Conservation (phyloP, 1,284 basidiomycete genomes). For the Naganishia cerealis region DNA sequence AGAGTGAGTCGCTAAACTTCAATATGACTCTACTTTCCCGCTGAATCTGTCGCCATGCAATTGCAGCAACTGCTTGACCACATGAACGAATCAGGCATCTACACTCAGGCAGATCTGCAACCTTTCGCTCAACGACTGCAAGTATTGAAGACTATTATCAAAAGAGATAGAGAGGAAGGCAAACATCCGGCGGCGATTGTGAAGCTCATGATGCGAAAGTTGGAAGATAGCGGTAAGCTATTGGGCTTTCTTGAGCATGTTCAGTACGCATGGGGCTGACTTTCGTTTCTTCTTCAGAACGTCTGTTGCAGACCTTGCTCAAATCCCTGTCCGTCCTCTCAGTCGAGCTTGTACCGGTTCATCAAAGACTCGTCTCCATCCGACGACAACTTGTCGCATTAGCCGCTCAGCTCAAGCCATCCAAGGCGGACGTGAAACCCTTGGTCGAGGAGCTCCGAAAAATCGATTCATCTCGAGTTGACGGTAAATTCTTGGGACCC, state of each 20-base stretch:
- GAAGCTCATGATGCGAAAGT: slow-evolving; percentile 83
- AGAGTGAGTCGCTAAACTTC: slow-evolving; percentile 63
- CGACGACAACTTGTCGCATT: slow-evolving; percentile 85
- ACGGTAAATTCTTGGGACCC: slow-evolving; percentile 92
- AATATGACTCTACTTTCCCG: neutral
- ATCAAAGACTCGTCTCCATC: slow-evolving; percentile 82
- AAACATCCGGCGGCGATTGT: slow-evolving; percentile 85
- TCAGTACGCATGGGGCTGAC: neutral
- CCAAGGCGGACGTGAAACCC: slow-evolving; percentile 83
- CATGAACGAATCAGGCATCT: slow-evolving; percentile 89
- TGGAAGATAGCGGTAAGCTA: slow-evolving; percentile 83
- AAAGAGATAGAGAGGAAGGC: slow-evolving; percentile 73
- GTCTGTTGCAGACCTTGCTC: slow-evolving; percentile 70
- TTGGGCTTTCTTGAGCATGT: neutral
- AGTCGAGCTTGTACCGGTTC: slow-evolving; percentile 81
- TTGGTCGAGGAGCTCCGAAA: slow-evolving; percentile 89
- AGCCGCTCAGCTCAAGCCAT: slow-evolving; percentile 78
- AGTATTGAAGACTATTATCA: slow-evolving; percentile 78
- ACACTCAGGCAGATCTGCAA: slow-evolving; percentile 81
- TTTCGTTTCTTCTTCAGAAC: slow-evolving; percentile 59
- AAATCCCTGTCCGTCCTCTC: slow-evolving; percentile 82
- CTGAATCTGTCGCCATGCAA: neutral
- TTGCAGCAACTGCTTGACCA: slow-evolving; percentile 85
- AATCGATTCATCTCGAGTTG: slow-evolving; percentile 91
- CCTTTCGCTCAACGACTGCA: slow-evolving; percentile 78